Evolutionary conservation across 495 filamentous ascomycete species (phyloP), one percentile per base, ranked within the genome.

Genomic region (Talaromyces stipitatus): DNA sequence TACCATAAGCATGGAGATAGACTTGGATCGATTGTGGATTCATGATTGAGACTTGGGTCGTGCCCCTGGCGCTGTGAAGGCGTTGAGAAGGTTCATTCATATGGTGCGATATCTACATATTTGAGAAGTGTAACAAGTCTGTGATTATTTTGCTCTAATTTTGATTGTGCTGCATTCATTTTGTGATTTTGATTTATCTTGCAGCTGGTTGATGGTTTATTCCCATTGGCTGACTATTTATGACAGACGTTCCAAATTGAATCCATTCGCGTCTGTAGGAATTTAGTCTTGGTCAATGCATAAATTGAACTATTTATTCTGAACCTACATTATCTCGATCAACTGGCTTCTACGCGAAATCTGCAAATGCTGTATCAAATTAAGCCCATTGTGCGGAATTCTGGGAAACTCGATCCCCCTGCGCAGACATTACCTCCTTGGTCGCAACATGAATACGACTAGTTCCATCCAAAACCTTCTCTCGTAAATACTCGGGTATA

Each of bases 401-500:
- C 33, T n/a, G n/a, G n/a, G n/a, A n/a, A n/a, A n/a, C n/a, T n/a
- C 33, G 12, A 36, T 36, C 14, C 12, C 2, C 33, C 2, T 29
- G 4, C 3, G 14, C 36, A 14, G 18, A 18, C 43, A 20, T 30
- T 12, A 20, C 30, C 28, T 54, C 51, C 51, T 54, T 54, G 16
- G 28, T 30, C 14, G 18, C 32, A 24, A 24, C 30, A 26, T 23
- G 24, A 27, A 38, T 9, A n/a, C 30, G 30, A 32, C 30, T 33
- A 30, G 3, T 36, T 1, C 51, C 32, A 54, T 54, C 51, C 22
- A 41, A 20, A 3, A 54, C 51, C 22, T 23, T 54, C 28, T 54
- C 51, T 8, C 51, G 29, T 20, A 54, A 26, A 54, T 54, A 54
- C 30, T 54, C 51, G 2, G 51, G 51, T 16, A 54, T 32, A 26